Percentiles rank a stretch among this genome's conserved stretches.
phyloP scores from a whole-genome alignment of 78 protist genomes.

The Dictyostelium citrinum region DNA sequence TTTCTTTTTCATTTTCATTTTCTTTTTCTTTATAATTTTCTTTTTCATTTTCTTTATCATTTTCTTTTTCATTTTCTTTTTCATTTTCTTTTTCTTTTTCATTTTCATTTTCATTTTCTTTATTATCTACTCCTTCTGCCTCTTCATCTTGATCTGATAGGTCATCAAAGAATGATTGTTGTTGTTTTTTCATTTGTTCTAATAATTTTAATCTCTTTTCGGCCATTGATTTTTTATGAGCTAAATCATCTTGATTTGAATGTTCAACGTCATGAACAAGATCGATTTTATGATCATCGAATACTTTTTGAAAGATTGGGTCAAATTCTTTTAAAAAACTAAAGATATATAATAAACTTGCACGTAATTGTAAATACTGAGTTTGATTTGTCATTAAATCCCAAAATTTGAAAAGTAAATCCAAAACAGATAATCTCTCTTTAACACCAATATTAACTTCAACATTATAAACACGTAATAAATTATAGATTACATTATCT shows the following conservation, averaged over 20 bases:
- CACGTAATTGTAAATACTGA: conserved; percentile 9
- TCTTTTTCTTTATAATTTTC: neutral
- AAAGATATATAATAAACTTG: conserved; percentile 18
- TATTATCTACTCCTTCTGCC: neutral
- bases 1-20: neutral
- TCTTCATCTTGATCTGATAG: neutral
- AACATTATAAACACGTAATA: conserved; percentile 36
- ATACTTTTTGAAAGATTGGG: neutral
- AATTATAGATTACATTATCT: neutral
- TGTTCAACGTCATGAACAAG: neutral
- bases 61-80: neutral
- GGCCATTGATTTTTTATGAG: conserved; percentile 34
- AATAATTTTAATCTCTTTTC: conserved; percentile 43
- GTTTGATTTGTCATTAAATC: conserved; percentile 20
- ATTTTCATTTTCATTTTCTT: neutral
- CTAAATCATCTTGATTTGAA: neutral
- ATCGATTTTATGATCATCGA: neutral
- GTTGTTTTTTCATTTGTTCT: conserved; percentile 56
- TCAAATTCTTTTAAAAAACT: neutral
- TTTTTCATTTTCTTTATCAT: neutral
- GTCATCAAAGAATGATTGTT: conserved; percentile 15
- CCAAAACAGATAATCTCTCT: conserved; percentile 8
- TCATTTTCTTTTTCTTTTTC: neutral
- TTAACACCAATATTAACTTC: conserved; percentile 3
- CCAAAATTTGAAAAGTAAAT: conserved; percentile 45